Base-by-base conservation (phyloP, 2,329 filamentous ascomycete genomes). In the Pseudocercospora macadamiae region DNA sequence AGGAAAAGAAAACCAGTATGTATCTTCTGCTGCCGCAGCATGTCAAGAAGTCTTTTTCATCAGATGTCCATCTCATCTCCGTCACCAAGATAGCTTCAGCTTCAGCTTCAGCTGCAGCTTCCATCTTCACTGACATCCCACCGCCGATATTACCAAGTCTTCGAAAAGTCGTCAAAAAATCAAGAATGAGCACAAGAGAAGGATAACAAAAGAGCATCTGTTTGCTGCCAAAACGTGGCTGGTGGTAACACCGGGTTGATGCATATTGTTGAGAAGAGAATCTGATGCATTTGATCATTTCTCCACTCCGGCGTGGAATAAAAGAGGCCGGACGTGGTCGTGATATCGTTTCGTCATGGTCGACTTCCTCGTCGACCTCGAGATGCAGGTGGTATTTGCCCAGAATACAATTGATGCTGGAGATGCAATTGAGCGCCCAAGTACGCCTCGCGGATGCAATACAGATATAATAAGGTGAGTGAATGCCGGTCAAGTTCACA, bases 281-380 rank as follows among this genome's bases (percentile, higher is more conserved):
- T 47, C 49, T 60, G 54, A 61, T 60, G 51, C 60, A 57, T 53
- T 21, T 34, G 62, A 56, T 60, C 59, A 48, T 60, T 36, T 21
- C 53, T 56, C 58, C 57, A 61, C 49, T 61, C 62, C 55, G 51
- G 42, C 18, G 47, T 28, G 25, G 53, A 36, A 49, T 45, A 57
- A 47, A 34, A 47, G 47, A 45, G 39, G 54, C 48, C 57, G 58
- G 60, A 62, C 54, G 56, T 63, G 58, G 64, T 66, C 64, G 59
- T 66, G 49, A 63, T 60, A 53, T 66, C 62, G 58, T 64, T 60
- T 66, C 59, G 60, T 66, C 53, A 62, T 64, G 48, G 56, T 60
- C 61, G 51, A 56, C 32, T 18, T 26, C 44, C 18, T 30, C 55
- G 62, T 66, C 62, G 60, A 58, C 53, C 39, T 61, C 49, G 34